Evolutionary conservation across 768 basidiomycete genomes (phyloP), one percentile per base, ranked within the genome.

Genomic region (Collybia sordida): DNA sequence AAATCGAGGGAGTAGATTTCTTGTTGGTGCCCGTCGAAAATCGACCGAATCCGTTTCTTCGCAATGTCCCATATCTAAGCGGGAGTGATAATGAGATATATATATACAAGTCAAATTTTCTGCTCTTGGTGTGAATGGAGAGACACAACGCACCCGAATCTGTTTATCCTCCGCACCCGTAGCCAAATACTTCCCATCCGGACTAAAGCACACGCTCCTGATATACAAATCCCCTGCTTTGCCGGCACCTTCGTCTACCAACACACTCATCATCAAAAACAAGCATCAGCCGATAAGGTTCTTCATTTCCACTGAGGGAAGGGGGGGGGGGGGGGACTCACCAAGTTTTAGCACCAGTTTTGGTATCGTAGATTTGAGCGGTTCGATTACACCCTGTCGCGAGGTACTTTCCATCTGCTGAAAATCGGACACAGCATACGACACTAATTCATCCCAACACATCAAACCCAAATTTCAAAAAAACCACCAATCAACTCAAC

Each of bases 351-450:
- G 60, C 64, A 0, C 96, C 96, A 1, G 93, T 90, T 70, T 90
- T 88, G 28, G 88, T 89, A 65, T 98, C 93, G 63, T 90, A 98
- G 51, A 99, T 93, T 66, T 97, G 96, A 17, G 94, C 93, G 0
- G 90, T 91, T 36, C 92, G 80, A 70, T 98, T 98, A 71, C 95
- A 98, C 11, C 95, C 96, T 9, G 95, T 97, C 23, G 95, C 96
- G 38, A 98, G 79, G 59, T 77, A 90, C 65, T 90, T 92, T 15
- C 96, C 96, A 63, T 98, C 94, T 18, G 87, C 83, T 12, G 93
- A 96, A 69, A 98, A 97, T 48, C 88, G 82, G 6, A 98, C 94
- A 64, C 94, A 98, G 66, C 96, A 98, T 2, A 80, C 79, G 7
- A 79, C 77, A 58, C 79, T 79, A 14, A 24, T 24, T 22, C 48